Evolutionary conservation across 768 basidiomycete genomes (phyloP), one percentile per base, ranked within the genome.

Genomic region (Leucocoprinus sp.): DNA sequence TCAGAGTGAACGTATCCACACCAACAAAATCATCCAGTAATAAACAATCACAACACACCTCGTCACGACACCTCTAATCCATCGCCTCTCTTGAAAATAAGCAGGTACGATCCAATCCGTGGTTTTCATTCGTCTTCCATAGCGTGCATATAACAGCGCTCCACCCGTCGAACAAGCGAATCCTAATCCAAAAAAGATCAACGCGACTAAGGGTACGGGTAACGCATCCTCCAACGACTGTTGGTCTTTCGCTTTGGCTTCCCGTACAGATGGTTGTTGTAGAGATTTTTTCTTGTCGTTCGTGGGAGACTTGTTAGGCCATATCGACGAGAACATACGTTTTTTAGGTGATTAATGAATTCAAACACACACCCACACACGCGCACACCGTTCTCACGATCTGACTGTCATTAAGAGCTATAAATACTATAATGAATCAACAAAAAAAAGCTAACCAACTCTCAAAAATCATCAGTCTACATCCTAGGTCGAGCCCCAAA

Each of bases 1-100:
- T n/a, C n/a, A n/a, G n/a, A n/a, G n/a, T n/a, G n/a, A n/a, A n/a
- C n/a, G n/a, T n/a, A n/a, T n/a, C n/a, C n/a, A n/a, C n/a, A n/a
- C n/a, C n/a, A n/a, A n/a, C n/a, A n/a, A n/a, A n/a, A n/a, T n/a
- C n/a, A n/a, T n/a, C n/a, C n/a, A n/a, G n/a, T 11, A 9, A 22
- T 1, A 22, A 29, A 17, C 33, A 5, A 6, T 27, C 8, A 4
- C 37, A 6, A 58, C 71, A 52, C 55, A 86, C 90, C 74, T 81
- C 2, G 90, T 91, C 22, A 93, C 92, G 4, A 79, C 64, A 2
- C 93, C 93, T 49, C 76, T 82, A 27, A 95, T 64, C 81, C 84
- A 86, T 23, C 77, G 70, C 40, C 69, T 74, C 50, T 71, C 67
- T 21, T 62, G 60, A 35, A 92, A 62, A 33, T 79, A 60, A 41